Evolutionary conservation across 441 rosid species (phyloP).

Genomic region (Sinapis alba): DNA sequence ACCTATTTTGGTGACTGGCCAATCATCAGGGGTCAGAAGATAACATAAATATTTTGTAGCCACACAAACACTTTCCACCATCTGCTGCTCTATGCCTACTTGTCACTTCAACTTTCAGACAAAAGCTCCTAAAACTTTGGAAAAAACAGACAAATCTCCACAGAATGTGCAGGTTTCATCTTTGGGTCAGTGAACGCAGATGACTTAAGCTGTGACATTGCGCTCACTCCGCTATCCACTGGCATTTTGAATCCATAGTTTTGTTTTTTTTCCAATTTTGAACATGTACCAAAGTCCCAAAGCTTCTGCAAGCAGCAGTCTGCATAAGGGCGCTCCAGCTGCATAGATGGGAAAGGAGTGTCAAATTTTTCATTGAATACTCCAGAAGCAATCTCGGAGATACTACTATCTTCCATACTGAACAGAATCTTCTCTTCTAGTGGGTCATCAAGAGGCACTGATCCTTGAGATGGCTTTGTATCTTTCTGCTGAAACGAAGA

Average conservation of each 20-base stretch:
- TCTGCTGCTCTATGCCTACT: too few species aligned
- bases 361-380: conserved; percentile 44
- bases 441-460: conserved; percentile 58
- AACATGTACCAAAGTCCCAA: conserved; percentile 41
- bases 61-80: too few species aligned
- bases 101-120: too few species aligned
- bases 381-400: conserved; percentile 40
- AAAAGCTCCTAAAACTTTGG: too few species aligned
- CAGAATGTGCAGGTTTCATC: too few species aligned
- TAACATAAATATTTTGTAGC: too few species aligned
- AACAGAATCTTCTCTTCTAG: conserved; percentile 59
- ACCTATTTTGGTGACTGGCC: too few species aligned
- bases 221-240: conserved; percentile 36
- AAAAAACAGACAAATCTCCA: too few species aligned
- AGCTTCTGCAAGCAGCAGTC: conserved; percentile 62
- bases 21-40: too few species aligned
- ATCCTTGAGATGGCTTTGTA: conserved; percentile 37
- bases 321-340: conserved; percentile 80
- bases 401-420: conserved; percentile 51
- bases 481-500: conserved; percentile 43
- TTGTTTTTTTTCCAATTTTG: conserved; percentile 28
- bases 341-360: conserved; percentile 48
- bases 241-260: conserved; percentile 36
- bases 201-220: conserved; percentile 34
- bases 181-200: conserved; percentile 37